Conservation (phyloP, 257 asterid species). For the Rehmannia glutinosa region DNA sequence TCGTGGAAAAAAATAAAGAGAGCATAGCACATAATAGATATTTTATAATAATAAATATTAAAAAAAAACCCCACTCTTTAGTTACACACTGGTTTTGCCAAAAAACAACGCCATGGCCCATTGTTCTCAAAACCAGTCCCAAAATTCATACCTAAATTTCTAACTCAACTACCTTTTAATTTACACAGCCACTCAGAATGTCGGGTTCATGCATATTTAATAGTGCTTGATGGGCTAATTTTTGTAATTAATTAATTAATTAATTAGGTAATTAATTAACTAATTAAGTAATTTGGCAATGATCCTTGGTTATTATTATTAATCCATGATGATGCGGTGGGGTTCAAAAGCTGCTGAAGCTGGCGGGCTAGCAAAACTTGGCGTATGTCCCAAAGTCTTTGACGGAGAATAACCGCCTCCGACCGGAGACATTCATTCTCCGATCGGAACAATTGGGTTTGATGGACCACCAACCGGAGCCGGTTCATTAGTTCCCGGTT, state of each 20-base stretch:
- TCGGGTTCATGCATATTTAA: constrained; percentile 6
- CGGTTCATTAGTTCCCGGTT: constrained; percentile 70
- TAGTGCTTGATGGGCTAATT: neutral
- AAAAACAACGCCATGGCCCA: neutral
- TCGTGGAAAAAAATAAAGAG: no score
- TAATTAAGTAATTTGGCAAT: constrained; percentile 22
- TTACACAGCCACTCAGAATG: constrained; percentile 10
- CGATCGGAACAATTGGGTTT: constrained; percentile 28
- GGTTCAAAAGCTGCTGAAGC: constrained; percentile 53
- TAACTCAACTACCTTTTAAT: constrained; percentile 19
- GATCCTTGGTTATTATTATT: constrained; percentile 28
- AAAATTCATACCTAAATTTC: constrained; percentile 20
- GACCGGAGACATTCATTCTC: constrained; percentile 59
- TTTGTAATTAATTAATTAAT: constrained; percentile 7
- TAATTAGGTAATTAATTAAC: neutral
- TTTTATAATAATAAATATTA: no score
- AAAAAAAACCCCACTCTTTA: no score
- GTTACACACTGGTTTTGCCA: constrained; percentile 31
- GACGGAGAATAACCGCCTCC: constrained; percentile 65
- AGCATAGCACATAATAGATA: no score
- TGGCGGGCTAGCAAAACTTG: constrained; percentile 64
- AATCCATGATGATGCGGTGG: constrained; percentile 19
- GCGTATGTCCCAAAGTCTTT: constrained; percentile 67
- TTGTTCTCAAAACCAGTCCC: constrained; percentile 19
- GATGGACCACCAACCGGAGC: constrained; percentile 41